These are phyloP conservation scores for Cyclostephanos invisitatus DNA, from an alignment of 108 stramenopile genomes.

Conservation along the genomic window DNA sequence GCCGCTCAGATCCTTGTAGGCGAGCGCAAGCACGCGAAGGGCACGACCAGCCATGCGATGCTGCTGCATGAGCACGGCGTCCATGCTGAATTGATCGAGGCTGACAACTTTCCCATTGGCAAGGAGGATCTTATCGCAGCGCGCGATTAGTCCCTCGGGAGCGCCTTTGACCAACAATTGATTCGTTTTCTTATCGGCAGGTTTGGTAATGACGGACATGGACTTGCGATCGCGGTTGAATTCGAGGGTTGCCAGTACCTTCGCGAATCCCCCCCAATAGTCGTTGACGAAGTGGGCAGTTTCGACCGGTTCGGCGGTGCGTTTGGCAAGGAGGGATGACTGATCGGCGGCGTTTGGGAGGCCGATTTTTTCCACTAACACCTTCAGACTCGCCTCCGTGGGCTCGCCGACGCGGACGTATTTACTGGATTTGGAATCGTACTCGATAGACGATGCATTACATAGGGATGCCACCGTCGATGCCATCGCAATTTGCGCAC, in stretches of 20 bases:
- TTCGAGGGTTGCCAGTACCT: conserved; percentile 71
- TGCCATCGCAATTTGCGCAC: conserved; percentile 24
- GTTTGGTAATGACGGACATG: conserved; percentile 43
- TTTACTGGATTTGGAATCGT: conserved; percentile 42
- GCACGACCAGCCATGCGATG: conserved; percentile 65
- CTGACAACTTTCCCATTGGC: conserved; percentile 56
- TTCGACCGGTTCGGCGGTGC: conserved; percentile 32
- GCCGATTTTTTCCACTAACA: conserved; percentile 78
- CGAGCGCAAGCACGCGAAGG: conserved; percentile 73
- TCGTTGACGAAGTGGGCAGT: conserved; percentile 51
- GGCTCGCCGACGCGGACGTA: conserved; percentile 81
- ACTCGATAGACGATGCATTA: conserved; percentile 39
- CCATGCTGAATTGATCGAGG: conserved; percentile 37
- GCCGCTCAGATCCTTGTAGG: conserved; percentile 48
- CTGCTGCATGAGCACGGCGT: conserved; percentile 41
- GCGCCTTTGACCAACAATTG: conserved; percentile 87
- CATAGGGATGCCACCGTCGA: conserved; percentile 40
- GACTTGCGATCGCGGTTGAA: conserved; percentile 62
- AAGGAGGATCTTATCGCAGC: conserved; percentile 62
- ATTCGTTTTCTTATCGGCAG: conserved; percentile 35
- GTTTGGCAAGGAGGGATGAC: conserved; percentile 13
- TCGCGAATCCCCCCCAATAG: conserved; percentile 30
- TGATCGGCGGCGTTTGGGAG: conserved; percentile 40
- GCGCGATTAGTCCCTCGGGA: conserved; percentile 68
- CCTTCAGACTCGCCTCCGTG: conserved; percentile 79